phyloP scores from a whole-genome alignment of 768 basidiomycete genomes.

The Lactarius sanguifluus region DNA sequence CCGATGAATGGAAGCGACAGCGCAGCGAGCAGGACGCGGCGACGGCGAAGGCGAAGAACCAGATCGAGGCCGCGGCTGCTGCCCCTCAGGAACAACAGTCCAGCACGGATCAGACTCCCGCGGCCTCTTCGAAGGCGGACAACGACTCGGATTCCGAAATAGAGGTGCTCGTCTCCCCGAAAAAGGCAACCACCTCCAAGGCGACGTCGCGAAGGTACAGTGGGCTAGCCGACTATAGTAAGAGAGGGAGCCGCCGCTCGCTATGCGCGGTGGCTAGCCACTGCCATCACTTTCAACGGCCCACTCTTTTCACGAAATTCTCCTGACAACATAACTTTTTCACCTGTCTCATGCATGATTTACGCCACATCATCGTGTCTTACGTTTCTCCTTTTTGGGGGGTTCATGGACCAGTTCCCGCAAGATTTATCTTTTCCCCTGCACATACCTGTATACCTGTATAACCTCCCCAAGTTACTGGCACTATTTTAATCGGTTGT shows the following conservation, averaged over 20 bases:
- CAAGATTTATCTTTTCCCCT: neutral
- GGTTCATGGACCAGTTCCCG: neutral
- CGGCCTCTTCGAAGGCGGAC: constrained; percentile 19
- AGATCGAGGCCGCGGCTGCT: constrained; percentile 6
- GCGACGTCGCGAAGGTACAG: constrained; percentile 6
- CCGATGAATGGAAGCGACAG: constrained; percentile 27
- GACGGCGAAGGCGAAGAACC: constrained; percentile 15
- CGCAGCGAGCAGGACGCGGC: constrained; percentile 19
- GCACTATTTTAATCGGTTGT: constrained; percentile 18
- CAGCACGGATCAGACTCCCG: constrained; percentile 17
- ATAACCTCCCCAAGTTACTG: constrained; percentile 23
- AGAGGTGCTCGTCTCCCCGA: constrained; percentile 20
- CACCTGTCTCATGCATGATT: neutral
- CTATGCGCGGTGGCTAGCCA: constrained; percentile 10
- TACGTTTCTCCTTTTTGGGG: neutral
- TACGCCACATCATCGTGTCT: neutral
- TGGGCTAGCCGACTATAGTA: constrained; percentile 8
- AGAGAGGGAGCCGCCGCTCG: constrained; percentile 16
- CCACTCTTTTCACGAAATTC: constrained; percentile 1
- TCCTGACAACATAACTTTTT: constrained; percentile 5
- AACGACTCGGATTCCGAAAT: constrained; percentile 28
- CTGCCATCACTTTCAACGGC: neutral
- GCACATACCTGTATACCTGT: constrained; percentile 27
- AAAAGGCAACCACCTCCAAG: constrained; percentile 15
- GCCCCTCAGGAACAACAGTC: constrained; percentile 13